These are phyloP conservation scores for Apiosordaria backusii DNA, from an alignment of 495 filamentous ascomycete genomes.

Conservation along the genomic window DNA sequence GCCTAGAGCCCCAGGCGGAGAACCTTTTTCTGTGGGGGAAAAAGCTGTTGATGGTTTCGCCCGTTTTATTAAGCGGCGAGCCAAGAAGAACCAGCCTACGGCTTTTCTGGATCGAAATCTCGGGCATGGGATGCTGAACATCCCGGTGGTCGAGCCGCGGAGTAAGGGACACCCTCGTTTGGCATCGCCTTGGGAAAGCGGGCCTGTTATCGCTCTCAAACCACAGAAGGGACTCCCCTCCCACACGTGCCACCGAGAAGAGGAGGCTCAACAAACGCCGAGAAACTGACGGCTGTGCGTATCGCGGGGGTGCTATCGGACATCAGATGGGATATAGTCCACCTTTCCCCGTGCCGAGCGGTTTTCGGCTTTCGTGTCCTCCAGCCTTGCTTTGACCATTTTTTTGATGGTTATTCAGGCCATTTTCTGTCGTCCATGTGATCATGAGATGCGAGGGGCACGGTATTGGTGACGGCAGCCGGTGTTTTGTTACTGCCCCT, in stretches of 20 bases:
- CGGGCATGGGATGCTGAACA: background rate
- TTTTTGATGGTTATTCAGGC: too few species aligned
- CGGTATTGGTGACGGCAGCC: too few species aligned
- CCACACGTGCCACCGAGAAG: background rate
- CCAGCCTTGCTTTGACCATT: background rate
- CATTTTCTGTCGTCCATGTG: too few species aligned
- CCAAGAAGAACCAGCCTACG: background rate
- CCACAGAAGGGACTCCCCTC: background rate
- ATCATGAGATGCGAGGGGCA: too few species aligned
- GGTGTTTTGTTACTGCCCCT: too few species aligned
- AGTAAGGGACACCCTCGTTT: background rate
- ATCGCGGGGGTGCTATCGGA: background rate
- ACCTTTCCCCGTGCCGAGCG: background rate
- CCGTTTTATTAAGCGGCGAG: background rate
- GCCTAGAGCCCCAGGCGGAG: background rate
- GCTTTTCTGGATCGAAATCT: slow-evolving; percentile 4
- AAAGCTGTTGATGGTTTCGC: background rate
- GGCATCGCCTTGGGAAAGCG: background rate
- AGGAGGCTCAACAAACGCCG: background rate
- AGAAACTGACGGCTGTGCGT: background rate
- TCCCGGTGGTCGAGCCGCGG: background rate
- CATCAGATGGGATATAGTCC: background rate
- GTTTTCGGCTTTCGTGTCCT: background rate
- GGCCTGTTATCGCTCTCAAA: background rate
- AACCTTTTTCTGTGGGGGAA: background rate